Base-by-base conservation (phyloP, 345 rosid genomes). In the Gynandropsis gynandra region DNA sequence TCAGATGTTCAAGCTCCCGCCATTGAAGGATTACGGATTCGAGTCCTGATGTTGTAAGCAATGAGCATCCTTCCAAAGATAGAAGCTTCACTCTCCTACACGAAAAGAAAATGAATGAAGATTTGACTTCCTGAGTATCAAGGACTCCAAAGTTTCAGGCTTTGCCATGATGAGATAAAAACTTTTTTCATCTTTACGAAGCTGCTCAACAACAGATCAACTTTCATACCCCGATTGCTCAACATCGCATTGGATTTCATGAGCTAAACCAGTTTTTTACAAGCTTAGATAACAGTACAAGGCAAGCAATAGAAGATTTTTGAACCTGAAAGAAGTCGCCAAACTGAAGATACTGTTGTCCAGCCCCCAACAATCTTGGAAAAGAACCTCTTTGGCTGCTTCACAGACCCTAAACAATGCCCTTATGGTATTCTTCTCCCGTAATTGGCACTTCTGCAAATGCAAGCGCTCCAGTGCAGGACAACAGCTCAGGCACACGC, bases 331-430 rank as follows among this genome's bases (percentile, higher is more conserved):
- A 65, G 68, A 65, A 52, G 57, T 53, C 9, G 87, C 81, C 31
- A 69, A 53, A 59, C 68, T 56, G 81, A 93, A 83, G 37, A 69
- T 59, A 34, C 80, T 95, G 66, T 88, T 63, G 51, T 81, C 87
- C 68, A 88, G 68, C 59, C 99, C 95, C 97, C 97, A 88, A 68
- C 97, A 88, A 53, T 88, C 82, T 59, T 83, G 96, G 31, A 88
- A 40, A 48, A 76, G 72, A 47, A 93, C 47, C 52, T 85, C 96
- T 74, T 74, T 80, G 16, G 80, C 89, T 11, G 75, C 72, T 63
- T 72, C 79, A 48, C 95, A 81, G 15, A 83, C 80, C 69, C 69
- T 56, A 63, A 93, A 85, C 80, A 93, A 37, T 10, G 89, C 87
- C 65, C 82, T 74, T 5, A 74, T 51, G 1, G 80, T 53, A 29